phyloP scores from a whole-genome alignment of 805 yeast genomes.

The Saccharomycopsis sp. region DNA sequence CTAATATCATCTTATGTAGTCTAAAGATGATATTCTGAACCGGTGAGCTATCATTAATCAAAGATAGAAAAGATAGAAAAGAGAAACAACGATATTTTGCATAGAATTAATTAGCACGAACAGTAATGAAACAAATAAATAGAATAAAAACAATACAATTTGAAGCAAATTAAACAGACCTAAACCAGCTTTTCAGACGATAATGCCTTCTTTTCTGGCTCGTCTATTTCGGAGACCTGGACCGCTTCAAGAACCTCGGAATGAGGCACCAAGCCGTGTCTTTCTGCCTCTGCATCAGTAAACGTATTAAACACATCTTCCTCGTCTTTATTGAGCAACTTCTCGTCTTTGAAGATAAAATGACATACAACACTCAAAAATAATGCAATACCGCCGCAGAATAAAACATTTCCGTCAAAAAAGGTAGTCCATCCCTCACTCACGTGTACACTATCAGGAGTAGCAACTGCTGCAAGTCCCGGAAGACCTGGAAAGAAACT shows the following conservation, averaged over 20 bases:
- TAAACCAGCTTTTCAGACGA: not conserved
- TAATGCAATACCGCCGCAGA: slow-evolving; percentile 28
- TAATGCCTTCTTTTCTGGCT: not conserved
- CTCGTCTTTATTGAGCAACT: slow-evolving; percentile 21
- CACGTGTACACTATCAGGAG: slow-evolving; percentile 23
- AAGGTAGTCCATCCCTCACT: slow-evolving; percentile 25
- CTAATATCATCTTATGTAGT: too few relatives aligned
- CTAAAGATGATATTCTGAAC: too few relatives aligned
- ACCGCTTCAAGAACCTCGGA: not conserved
- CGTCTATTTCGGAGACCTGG: not conserved
- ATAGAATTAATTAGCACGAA: not conserved
- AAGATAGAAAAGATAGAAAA: too few relatives aligned
- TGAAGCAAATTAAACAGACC: not conserved
- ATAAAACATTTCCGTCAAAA: slow-evolving; percentile 29
- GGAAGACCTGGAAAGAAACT: slow-evolving; percentile 34
- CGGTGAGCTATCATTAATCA: too few relatives aligned
- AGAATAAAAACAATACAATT: too few relatives aligned
- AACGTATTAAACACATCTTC: slow-evolving; percentile 28
- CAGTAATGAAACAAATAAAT: not conserved
- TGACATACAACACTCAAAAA: slow-evolving; percentile 24
- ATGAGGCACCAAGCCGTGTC: slow-evolving; percentile 23
- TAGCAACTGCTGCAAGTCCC: slow-evolving; percentile 31
- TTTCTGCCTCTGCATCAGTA: slow-evolving; percentile 27
- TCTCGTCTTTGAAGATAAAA: slow-evolving; percentile 27
- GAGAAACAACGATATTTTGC: too few relatives aligned